Base-by-base conservation (phyloP, 2,329 filamentous ascomycete species). In the Dactylellina drechsleri region DNA sequence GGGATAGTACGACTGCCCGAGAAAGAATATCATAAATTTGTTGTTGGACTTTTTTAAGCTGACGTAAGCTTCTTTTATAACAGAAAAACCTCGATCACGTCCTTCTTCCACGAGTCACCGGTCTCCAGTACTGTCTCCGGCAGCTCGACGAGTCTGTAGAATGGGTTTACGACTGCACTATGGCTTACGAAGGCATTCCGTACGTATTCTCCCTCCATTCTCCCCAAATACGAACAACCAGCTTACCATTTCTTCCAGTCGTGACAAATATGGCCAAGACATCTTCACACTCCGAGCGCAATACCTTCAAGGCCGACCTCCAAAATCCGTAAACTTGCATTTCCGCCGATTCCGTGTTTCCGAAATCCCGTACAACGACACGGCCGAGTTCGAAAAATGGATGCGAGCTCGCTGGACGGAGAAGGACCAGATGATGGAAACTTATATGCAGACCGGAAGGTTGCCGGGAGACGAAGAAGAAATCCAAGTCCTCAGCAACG, bases 271-370 rank as follows among this genome's bases (percentile, higher is more conserved):
- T 78, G 93, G 94, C n/a, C 93, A 98, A 81, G 89, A 96, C 57
- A 91, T 92, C 79, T 98, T 96, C 82, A 93, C 92, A 0, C 85
- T 99, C 2, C 87, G 88, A 1, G 93, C 93, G 57, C 96, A 92
- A 2, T 97, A 95, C 81, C 90, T 97, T 77, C 88, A 95, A 81
- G 93, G 95, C 12, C 88, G 92, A 0, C 90, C 93, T 0, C 95
- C 94, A 1, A 97, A 93, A 81, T 97, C 93, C 0, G 93, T 98
- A 79, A 98, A 97, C 82, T 93, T 98, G 85, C 91, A 96, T 83
- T 99, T 94, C 92, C 89, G 95, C 62, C 89, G 93, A 8, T 97
- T 96, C 82, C 87, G 87, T 40, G 81, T 97, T 13, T 86, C 87
- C 20, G 89, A 92, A 18, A 96, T 99, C 50, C 94, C 94, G 0